Base-by-base conservation (phyloP, 225 moss, liverwort and hornwort genomes). In the Sphagnum tenellum region DNA sequence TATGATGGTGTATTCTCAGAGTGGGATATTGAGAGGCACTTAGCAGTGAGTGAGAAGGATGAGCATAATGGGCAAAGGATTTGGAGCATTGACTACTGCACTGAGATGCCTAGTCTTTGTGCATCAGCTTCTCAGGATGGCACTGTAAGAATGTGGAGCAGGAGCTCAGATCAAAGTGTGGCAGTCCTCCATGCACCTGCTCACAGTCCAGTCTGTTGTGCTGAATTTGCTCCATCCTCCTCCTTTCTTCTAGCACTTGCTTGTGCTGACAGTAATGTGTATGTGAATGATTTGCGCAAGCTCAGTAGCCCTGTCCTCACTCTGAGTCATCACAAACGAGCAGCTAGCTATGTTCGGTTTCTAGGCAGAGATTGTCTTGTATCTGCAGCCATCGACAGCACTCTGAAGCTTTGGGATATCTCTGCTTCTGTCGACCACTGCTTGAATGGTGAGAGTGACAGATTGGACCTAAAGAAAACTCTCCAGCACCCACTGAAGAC, bases 61-160 rank as follows among this genome's bases (percentile, higher is more conserved):
- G 95, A 95, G 70, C 84, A 92, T 14, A 81, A 86, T 9, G 89
- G 95, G 0, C 79, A 81, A 57, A 70, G 91, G 4, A 85, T 95
- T 9, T 92, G 89, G 95, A 95, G 95, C 66, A 68, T 95, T 12
- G 89, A 92, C 67, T 95, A 95, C 63, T 92, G 92, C 56, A 86
- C 72, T 9, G 67, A 78, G 48, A 69, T 70, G 2, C 89, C 91
- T 3, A 82, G 78, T 0, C 69, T 88, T 0, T 75, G 86, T 8
- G 82, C 92, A 3, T 95, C 95, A 1, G 84, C 95, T 2, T 88
- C 81, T 2, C 86, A 73, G 50, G 88, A 92, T 53, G 92, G 92
- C 9, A 84, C 86, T 0, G 79, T 95, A 1, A 78, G 86, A 49
- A 56, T 92, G 73, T 95, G 95, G 95, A 88, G 82, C 46, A 66